These are phyloP conservation scores for Cucurbita argyrosperma DNA, from an alignment of 306 rosid species.

Conservation along the genomic window DNA sequence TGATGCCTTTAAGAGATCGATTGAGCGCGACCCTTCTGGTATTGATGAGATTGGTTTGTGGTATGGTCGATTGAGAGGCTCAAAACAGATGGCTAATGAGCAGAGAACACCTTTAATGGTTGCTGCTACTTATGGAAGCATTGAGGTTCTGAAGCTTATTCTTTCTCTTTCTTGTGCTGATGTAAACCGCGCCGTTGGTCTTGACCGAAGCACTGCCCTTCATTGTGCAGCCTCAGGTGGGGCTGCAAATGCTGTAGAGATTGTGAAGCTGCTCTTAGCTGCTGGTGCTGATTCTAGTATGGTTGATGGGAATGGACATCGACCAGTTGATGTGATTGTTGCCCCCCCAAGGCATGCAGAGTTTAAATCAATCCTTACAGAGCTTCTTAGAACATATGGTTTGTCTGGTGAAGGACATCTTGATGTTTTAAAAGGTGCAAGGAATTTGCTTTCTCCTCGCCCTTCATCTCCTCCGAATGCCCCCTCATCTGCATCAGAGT, in stretches of 20 bases:
- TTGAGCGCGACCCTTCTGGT: constrained; percentile 55
- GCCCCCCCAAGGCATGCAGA: constrained; percentile 44
- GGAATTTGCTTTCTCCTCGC: constrained; percentile 44
- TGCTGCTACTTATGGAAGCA: constrained; percentile 82
- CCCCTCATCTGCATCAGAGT: constrained; percentile 44
- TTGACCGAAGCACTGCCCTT: constrained; percentile 80
- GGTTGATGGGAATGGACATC: constrained; percentile 61
- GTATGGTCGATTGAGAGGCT: constrained; percentile 74
- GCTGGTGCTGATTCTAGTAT: constrained; percentile 72
- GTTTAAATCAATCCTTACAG: constrained; percentile 37
- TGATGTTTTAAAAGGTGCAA: constrained; percentile 26
- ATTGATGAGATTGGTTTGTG: constrained; percentile 73
- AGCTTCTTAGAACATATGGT: constrained; percentile 46
- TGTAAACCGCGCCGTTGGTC: constrained; percentile 44
- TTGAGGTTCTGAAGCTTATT: constrained; percentile 57
- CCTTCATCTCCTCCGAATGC: constrained; percentile 49
- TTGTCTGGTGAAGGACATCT: constrained; percentile 31
- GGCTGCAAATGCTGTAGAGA: constrained; percentile 54
- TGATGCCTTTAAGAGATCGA: constrained; percentile 45
- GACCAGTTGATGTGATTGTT: constrained; percentile 50
- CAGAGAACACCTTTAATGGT: constrained; percentile 81
- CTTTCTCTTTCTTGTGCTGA: constrained; percentile 49
- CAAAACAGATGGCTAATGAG: constrained; percentile 77
- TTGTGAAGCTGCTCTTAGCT: constrained; percentile 55
- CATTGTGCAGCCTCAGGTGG: constrained; percentile 94